phyloP scores from a whole-genome alignment of 441 rosid genomes.

The Euphorbia schlechtendalii region DNA sequence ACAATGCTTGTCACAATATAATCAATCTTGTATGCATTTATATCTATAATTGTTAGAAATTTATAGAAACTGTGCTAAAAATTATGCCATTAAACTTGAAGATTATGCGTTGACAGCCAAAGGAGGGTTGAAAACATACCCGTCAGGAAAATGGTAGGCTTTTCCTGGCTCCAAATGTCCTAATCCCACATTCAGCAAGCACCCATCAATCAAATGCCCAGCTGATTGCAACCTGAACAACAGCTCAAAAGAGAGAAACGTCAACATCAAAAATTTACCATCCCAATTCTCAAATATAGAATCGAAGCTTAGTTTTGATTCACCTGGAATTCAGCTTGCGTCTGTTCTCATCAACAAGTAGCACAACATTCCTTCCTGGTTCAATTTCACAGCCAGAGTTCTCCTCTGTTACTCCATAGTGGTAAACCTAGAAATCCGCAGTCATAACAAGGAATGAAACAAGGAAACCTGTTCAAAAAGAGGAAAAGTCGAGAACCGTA shows the following conservation, averaged over 20 bases:
- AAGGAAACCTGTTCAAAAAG: not conserved
- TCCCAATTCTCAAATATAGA: no score
- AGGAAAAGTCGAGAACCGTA: slow-evolving; percentile 3
- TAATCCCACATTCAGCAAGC: slow-evolving; percentile 56
- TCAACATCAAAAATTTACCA: no score
- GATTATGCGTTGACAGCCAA: not conserved
- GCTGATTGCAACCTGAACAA: slow-evolving; percentile 67
- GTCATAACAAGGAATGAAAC: not conserved
- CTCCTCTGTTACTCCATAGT: slow-evolving; percentile 57
- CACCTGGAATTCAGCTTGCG: slow-evolving; percentile 72
- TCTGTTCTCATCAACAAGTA: slow-evolving; percentile 55
- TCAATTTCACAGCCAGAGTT: slow-evolving; percentile 29
- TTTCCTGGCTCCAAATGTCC: slow-evolving; percentile 63
- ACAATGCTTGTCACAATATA: no score
- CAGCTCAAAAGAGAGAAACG: no score
- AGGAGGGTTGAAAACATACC: slow-evolving; percentile 34
- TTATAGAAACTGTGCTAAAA: no score
- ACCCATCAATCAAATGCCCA: slow-evolving; percentile 72
- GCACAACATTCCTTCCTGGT: slow-evolving; percentile 40
- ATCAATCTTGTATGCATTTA: no score
- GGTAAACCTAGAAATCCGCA: slow-evolving; percentile 43
- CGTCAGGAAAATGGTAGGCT: slow-evolving; percentile 80
- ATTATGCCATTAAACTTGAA: no score
- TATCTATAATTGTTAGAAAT: no score
- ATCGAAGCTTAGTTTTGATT: not conserved